Evolutionary conservation across 2,329 filamentous ascomycete genomes (phyloP).

Genomic region (Paecilomyces dactylethromorphus): DNA sequence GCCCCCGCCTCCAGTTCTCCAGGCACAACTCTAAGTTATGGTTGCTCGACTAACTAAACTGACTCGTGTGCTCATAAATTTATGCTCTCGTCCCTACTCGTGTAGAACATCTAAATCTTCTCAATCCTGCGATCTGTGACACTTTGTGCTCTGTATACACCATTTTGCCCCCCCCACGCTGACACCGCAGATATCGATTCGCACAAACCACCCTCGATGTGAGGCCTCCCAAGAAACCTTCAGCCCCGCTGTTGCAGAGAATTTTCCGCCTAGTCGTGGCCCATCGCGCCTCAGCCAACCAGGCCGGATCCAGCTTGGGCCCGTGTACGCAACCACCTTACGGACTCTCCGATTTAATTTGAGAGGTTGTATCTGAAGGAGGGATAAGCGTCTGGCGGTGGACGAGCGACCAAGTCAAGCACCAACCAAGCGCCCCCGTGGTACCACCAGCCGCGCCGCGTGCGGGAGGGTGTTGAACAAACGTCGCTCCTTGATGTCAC

Average conservation of each 20-base stretch:
- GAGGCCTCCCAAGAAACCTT: not conserved
- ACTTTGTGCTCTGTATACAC: not conserved
- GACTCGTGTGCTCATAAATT: too few relatives aligned
- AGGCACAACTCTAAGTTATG: not conserved
- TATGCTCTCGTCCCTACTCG: too few relatives aligned
- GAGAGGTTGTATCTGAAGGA: not conserved
- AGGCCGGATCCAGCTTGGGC: not conserved
- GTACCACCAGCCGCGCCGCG: not conserved
- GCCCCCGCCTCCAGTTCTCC: not conserved
- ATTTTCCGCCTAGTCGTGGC: not conserved
- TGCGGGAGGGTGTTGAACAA: not conserved
- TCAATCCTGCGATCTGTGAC: too few relatives aligned
- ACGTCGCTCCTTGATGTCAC: not conserved
- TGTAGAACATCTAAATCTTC: too few relatives aligned
- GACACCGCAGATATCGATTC: not conserved
- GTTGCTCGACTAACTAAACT: not conserved
- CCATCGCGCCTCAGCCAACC: not conserved
- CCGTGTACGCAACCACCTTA: not conserved
- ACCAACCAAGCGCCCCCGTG: not conserved
- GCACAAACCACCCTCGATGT: not conserved
- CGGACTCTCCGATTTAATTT: not conserved
- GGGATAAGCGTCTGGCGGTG: not conserved
- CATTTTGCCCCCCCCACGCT: not conserved
- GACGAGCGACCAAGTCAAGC: not conserved
- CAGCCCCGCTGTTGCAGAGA: not conserved